Evolutionary conservation across 176 grass and related monocot species (phyloP).

Genomic region (Phoenix roebelenii): DNA sequence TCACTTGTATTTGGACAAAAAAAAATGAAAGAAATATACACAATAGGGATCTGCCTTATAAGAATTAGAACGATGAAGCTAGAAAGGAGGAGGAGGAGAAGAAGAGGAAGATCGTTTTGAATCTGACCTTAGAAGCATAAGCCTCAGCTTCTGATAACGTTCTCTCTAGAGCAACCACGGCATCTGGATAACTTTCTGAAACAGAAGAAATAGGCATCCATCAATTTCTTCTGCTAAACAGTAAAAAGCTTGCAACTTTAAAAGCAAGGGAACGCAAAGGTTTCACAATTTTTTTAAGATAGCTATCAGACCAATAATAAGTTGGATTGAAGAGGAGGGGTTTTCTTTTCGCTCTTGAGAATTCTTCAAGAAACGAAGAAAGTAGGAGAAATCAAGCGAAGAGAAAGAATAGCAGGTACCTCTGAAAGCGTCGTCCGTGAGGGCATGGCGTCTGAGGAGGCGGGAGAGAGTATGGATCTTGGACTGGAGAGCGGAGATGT

Average conservation of each 20-base stretch:
- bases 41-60: neutral
- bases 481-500: neutral
- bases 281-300: too few relatives aligned
- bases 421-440: neutral
- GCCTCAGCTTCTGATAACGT: neutral
- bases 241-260: too few relatives aligned
- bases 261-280: too few relatives aligned
- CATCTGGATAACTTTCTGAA: neutral
- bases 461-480: neutral
- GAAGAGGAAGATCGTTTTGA: neutral
- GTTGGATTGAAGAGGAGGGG: too few relatives aligned
- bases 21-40: too few relatives aligned
- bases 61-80: neutral
- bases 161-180: neutral
- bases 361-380: neutral
- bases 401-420: neutral
- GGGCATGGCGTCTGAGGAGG: neutral
- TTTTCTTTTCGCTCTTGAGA: too few relatives aligned
- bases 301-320: too few relatives aligned
- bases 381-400: neutral
- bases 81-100: neutral
- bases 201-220: neutral
- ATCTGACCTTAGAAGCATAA: conserved; percentile 2
- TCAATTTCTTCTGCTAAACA: too few relatives aligned
- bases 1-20: too few relatives aligned